These are phyloP conservation scores for Vachellia collinsii DNA, from an alignment of 306 rosid genomes.

Conservation along the genomic window DNA sequence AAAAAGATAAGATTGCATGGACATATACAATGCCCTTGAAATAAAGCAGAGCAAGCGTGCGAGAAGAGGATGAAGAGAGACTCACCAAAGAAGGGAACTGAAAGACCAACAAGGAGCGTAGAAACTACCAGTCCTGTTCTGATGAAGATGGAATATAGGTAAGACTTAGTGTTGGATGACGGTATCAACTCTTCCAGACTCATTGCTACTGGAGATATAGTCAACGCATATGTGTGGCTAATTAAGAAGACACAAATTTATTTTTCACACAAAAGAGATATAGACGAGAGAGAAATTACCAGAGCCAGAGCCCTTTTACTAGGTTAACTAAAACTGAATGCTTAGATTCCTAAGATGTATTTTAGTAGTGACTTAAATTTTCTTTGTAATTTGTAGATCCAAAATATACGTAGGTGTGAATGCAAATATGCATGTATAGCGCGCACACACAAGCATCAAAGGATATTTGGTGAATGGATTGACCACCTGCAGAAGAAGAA, in stretches of 20 bases:
- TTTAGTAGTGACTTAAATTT: neutral
- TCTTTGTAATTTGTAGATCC: neutral
- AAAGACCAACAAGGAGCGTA: slow-evolving; percentile 77
- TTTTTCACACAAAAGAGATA: slow-evolving; percentile 12
- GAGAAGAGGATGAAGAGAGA: slow-evolving; percentile 31
- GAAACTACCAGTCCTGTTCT: slow-evolving; percentile 87
- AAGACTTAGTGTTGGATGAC: slow-evolving; percentile 67
- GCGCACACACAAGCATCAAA: slow-evolving; percentile 38
- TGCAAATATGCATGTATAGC: neutral
- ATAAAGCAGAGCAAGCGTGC: neutral
- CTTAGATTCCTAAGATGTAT: neutral
- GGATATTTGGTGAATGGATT: slow-evolving; percentile 99
- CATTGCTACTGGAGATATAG: slow-evolving; percentile 96
- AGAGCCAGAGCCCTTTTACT: neutral
- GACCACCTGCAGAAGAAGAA: slow-evolving; percentile 79
- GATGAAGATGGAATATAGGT: slow-evolving; percentile 64
- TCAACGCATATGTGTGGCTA: slow-evolving; percentile 84
- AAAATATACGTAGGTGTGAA: neutral
- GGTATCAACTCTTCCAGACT: slow-evolving; percentile 96
- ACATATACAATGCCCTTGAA: neutral
- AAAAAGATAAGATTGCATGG: neutral
- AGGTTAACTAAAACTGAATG: neutral
- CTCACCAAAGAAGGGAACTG: slow-evolving; percentile 94
- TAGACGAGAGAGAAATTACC: slow-evolving; percentile 9
- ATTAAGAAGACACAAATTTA: slow-evolving; percentile 56